phyloP scores from a whole-genome alignment of 208 protist species.

The Acanthamoeba triangularis region DNA sequence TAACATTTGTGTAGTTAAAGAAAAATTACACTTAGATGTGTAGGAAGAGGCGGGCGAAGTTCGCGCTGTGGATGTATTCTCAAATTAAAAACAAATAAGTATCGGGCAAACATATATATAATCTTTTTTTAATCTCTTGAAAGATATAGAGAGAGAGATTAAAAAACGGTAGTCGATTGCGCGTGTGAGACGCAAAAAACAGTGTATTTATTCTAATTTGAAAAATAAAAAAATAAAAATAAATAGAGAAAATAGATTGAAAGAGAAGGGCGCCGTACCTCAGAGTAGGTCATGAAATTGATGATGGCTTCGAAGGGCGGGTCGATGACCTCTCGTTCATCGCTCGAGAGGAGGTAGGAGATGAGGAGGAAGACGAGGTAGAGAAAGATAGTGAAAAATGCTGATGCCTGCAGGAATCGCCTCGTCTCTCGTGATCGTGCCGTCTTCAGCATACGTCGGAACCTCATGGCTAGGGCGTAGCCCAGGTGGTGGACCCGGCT shows the following conservation, averaged over 20 bases:
- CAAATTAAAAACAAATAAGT: background rate
- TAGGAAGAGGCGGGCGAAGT: background rate
- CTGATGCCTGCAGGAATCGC: background rate
- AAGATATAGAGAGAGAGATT: too few relatives aligned
- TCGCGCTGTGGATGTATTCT: background rate
- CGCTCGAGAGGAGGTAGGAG: conserved; percentile 17
- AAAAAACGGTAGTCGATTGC: too few relatives aligned
- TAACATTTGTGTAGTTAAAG: background rate
- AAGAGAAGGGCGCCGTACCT: background rate
- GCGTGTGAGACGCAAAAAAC: too few relatives aligned
- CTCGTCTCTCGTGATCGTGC: background rate
- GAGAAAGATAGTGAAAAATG: background rate
- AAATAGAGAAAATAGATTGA: background rate
- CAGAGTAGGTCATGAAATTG: conserved; percentile 38
- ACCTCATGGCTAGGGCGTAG: background rate
- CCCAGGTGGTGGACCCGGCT: background rate
- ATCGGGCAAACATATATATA: background rate
- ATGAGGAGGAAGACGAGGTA: conserved; percentile 33
- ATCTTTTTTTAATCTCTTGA: too few relatives aligned
- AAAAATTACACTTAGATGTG: background rate
- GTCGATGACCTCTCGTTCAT: conserved; percentile 32
- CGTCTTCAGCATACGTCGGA: background rate
- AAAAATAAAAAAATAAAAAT: too few relatives aligned
- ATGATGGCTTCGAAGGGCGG: conserved; percentile 53
- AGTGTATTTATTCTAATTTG: too few relatives aligned